These are phyloP conservation scores for Malania oleifera DNA, from an alignment of 164 flowering plant genomes.

Conservation along the genomic window DNA sequence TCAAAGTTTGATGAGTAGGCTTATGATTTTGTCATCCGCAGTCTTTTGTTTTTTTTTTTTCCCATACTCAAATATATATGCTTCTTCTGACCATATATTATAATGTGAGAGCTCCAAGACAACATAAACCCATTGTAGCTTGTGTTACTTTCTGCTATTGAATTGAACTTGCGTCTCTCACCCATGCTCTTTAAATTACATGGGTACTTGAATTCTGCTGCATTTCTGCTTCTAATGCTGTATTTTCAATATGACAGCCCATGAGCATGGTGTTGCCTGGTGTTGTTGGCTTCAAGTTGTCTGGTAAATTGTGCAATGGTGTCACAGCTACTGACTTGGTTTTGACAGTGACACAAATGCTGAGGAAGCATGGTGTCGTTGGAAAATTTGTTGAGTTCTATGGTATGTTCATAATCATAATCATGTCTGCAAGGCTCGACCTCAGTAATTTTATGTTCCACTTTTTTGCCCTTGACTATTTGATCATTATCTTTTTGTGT, in stretches of 20 bases:
- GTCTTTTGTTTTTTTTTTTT: too few species aligned
- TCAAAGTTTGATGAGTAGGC: too few species aligned
- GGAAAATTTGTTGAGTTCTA: conserved; percentile 95
- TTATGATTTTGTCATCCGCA: too few species aligned
- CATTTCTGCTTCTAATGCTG: not conserved
- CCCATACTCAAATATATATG: too few species aligned
- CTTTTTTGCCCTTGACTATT: not conserved
- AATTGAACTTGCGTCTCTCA: not conserved
- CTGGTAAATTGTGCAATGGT: conserved; percentile 71
- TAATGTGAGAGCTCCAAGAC: not conserved
- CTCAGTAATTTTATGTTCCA: not conserved
- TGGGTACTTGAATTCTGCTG: not conserved
- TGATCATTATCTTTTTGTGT: not conserved
- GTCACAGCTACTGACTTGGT: conserved; percentile 96
- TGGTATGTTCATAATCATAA: conserved; percentile 40
- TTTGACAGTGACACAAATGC: conserved; percentile 88
- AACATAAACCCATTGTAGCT: too few species aligned
- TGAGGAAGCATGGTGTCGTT: conserved; percentile 93
- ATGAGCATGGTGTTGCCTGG: conserved; percentile 99
- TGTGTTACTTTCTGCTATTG: not conserved
- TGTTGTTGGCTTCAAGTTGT: conserved; percentile 87
- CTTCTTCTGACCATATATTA: not conserved
- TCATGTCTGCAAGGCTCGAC: too few species aligned
- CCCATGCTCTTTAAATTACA: not conserved
- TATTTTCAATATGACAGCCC: conserved; percentile 45